phyloP scores from a whole-genome alignment of 345 rosid species.

The Pseudoturritis turrita region DNA sequence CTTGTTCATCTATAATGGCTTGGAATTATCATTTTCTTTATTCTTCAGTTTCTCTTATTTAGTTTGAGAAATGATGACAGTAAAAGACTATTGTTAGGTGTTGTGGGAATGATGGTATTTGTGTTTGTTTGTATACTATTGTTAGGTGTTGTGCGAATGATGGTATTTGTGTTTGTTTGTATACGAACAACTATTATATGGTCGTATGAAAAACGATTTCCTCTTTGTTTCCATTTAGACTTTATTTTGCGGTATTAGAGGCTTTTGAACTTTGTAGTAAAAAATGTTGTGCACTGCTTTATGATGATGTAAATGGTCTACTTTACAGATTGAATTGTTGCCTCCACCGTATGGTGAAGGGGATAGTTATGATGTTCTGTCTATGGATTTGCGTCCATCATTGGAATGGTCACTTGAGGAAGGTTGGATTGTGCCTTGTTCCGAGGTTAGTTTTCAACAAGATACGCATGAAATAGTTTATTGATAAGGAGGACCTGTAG shows the following conservation, averaged over 20 bases:
- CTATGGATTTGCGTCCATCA: constrained; percentile 20
- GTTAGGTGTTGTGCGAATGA: too few relatives aligned
- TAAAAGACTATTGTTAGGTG: too few relatives aligned
- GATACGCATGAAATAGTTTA: too few relatives aligned
- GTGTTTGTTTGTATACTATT: too few relatives aligned
- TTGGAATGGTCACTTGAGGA: constrained; percentile 22
- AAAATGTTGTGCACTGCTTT: background rate
- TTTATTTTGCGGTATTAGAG: background rate
- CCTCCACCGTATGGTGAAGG: constrained; percentile 28
- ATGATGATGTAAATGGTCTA: background rate
- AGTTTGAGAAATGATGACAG: too few relatives aligned
- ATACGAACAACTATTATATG: too few relatives aligned
- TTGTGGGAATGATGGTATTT: too few relatives aligned
- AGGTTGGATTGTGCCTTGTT: constrained; percentile 22
- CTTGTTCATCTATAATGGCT: too few relatives aligned
- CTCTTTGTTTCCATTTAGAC: background rate
- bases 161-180: too few relatives aligned
- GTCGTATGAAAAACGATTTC: background rate
- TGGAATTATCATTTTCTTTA: too few relatives aligned
- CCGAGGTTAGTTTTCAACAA: constrained; percentile 2
- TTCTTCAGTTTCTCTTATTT: too few relatives aligned
- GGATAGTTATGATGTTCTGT: background rate
- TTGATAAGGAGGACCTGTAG: too few relatives aligned
- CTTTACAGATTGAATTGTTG: constrained; percentile 21
- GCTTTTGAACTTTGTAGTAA: background rate